Base-by-base conservation (phyloP, 1,139 yeast genomes). In the Cylindricascospora bacillispora region DNA sequence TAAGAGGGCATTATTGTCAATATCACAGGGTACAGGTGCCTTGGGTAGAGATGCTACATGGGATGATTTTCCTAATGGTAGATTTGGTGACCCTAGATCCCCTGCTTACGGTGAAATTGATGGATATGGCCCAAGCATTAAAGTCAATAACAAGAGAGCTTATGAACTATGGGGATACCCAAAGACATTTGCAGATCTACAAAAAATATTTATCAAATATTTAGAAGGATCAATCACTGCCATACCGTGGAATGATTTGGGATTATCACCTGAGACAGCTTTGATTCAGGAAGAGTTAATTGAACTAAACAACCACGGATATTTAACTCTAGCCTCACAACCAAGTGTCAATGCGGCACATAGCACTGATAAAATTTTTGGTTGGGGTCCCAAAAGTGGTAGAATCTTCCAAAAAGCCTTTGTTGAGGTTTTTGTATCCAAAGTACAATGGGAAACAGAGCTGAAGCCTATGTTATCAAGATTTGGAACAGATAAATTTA, bases 41-140 rank as follows among this genome's bases (percentile, higher is more conserved):
- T 53, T 82, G 26, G 94, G 95, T 15, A 73, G 86, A 41, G 93
- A 82, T 54, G 95, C 95, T 6, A 82, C 92, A 3, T 89, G 98
- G 98, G 98, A 89, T 61, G 98, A 89, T 49, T 89, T 83, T 56
- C 93, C 97, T 12, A 89, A 89, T 52, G 98, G 98, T 47, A 71
- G 98, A 59, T 89, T 85, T 55, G 95, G 98, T 57, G 95, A 92
- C 57, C 83, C 97, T 0, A 67, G 93, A 44, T 85, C 97, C 20
- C 98, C 98, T 4, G 89, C 98, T 0, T 89, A 80, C 57, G 98
- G 98, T 59, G 95, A 86, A 56, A 81, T 86, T 47, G 95, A 86
- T 52, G 98, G 97, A 20, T 89, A 89, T 55, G 97, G 98, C 2
- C 94, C 95, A 1, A 73, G 81, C 4, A 67, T 89, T 44, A 86